Percentiles rank a stretch among this genome's conserved stretches.
Conservation (phyloP, 306 rosid species). For the Cicer judaicum region DNA sequence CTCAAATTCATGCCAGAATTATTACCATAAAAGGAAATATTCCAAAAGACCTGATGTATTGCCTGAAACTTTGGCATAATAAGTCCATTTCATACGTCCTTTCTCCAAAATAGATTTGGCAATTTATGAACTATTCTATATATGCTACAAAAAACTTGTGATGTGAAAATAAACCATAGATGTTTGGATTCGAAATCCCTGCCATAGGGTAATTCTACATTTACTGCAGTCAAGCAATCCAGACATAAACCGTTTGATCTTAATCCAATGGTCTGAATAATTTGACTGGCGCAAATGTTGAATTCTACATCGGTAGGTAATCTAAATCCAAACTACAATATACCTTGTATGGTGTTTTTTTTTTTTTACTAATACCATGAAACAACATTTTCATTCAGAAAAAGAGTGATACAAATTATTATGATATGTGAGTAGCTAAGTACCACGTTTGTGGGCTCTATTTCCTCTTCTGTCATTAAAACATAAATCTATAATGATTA, state of each 20-base stretch:
- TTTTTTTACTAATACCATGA: slow-evolving; percentile 8
- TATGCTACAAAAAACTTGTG: background rate
- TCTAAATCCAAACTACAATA: slow-evolving; percentile 12
- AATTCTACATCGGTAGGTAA: background rate
- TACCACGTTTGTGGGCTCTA: background rate
- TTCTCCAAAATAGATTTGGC: slow-evolving; percentile 12
- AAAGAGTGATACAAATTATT: background rate
- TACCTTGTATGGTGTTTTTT: background rate
- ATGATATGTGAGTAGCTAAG: background rate
- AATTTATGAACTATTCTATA: slow-evolving; percentile 9
- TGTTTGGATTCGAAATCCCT: background rate
- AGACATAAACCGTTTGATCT: background rate
- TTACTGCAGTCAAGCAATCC: background rate
- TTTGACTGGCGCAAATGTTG: background rate
- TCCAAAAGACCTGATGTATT: background rate
- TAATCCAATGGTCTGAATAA: background rate
- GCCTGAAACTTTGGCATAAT: background rate
- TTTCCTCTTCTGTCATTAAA: background rate
- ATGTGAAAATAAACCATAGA: slow-evolving; percentile 15
- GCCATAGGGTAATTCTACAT: background rate
- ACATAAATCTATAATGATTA: background rate
- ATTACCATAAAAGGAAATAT: background rate
- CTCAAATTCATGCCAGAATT: slow-evolving; percentile 23
- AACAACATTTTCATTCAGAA: slow-evolving; percentile 26
- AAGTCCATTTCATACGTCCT: slow-evolving; percentile 11